These are phyloP conservation scores for Coemansia aciculifera DNA, from an alignment of 192 early-diverging fungal genomes.

Conservation along the genomic window DNA sequence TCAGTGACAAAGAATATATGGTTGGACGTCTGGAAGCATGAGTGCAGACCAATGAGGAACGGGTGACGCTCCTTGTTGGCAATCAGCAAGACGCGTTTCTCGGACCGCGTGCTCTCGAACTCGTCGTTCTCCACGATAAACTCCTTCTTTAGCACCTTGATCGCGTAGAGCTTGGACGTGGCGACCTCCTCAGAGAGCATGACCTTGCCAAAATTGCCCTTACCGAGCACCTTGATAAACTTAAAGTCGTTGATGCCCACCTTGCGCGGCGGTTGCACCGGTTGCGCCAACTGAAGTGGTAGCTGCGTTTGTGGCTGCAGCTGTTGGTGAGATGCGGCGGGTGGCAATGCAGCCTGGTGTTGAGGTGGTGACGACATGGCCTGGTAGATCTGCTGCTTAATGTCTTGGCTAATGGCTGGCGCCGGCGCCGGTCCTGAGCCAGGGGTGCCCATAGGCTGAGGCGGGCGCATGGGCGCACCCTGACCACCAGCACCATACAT, in stretches of 20 bases:
- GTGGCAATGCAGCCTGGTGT: neutral
- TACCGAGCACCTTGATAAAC: conserved; percentile 92
- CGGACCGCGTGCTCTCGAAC: conserved; percentile 88
- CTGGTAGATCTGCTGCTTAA: conserved; percentile 49
- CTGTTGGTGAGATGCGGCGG: conserved; percentile 20
- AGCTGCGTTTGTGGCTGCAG: conserved; percentile 26
- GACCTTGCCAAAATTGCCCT: conserved; percentile 99
- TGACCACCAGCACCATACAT: conserved; percentile 7
- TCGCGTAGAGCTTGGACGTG: conserved; percentile 82
- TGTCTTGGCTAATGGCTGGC: conserved; percentile 18
- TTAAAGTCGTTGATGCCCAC: conserved; percentile 91
- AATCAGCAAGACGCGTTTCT: conserved; percentile 91
- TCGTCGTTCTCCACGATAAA: conserved; percentile 99
- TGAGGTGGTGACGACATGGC: conserved; percentile 25
- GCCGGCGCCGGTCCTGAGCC: neutral
- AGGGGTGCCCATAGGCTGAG: neutral
- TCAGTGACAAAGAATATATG: conserved; percentile 99
- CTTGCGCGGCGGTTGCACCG: conserved; percentile 55
- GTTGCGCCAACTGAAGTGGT: conserved; percentile 60
- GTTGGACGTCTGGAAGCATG: conserved; percentile 93
- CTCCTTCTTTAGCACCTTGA: conserved; percentile 98
- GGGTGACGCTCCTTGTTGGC: conserved; percentile 91
- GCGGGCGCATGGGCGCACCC: neutral
- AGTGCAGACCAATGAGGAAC: conserved; percentile 95
- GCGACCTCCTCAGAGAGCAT: conserved; percentile 94